Conservation (phyloP, 164 flowering plant genomes). For the Umbellularia californica region DNA sequence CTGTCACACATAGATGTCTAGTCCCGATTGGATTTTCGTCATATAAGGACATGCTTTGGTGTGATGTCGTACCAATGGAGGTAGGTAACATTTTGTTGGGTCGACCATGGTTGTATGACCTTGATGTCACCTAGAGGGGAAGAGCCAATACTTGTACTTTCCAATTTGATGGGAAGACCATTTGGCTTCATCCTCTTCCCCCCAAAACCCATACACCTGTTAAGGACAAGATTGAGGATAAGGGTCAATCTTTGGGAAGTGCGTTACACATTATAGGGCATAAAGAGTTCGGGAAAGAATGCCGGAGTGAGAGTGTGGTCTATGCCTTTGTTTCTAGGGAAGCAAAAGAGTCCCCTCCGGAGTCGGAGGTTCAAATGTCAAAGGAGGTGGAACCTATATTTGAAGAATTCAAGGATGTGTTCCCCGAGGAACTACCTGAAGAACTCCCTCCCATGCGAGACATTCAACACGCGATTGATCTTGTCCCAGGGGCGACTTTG, state of each 20-base stretch:
- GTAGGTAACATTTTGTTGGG: background rate
- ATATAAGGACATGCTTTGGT: background rate
- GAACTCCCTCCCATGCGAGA: background rate
- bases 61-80: background rate
- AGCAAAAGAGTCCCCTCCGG: background rate
- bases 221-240: background rate
- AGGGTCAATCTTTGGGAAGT: background rate
- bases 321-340: background rate
- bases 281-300: background rate
- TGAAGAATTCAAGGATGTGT: background rate
- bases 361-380: background rate
- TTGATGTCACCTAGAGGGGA: background rate
- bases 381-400: background rate
- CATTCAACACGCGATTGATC: too few species aligned
- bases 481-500: background rate
- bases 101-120: background rate
- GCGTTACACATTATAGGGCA: too few species aligned
- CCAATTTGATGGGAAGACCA: background rate
- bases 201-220: background rate
- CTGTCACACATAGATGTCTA: background rate
- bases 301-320: too few species aligned
- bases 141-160: background rate
- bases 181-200: background rate
- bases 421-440: background rate
- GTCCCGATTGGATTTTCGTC: background rate